Percentiles rank a stretch among this genome's conserved stretches.
phyloP scores from a whole-genome alignment of 345 rosid species.

The Xanthoceras sorbifolium region DNA sequence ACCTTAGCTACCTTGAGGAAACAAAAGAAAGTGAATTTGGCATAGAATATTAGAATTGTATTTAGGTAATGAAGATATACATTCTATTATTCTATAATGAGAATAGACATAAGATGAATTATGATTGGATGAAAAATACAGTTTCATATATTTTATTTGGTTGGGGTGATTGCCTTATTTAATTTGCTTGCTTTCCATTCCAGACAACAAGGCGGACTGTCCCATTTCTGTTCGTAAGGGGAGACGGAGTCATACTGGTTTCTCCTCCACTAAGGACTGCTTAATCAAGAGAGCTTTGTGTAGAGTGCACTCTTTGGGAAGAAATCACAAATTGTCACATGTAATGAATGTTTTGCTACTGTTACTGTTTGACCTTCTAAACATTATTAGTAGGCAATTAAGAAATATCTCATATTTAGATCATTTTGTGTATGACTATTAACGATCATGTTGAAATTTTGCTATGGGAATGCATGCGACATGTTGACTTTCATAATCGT shows the following conservation, averaged over 20 bases:
- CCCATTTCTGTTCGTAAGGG: slow-evolving; percentile 94
- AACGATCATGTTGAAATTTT: background rate
- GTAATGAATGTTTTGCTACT: background rate
- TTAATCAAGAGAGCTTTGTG: slow-evolving; percentile 32
- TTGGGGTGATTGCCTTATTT: background rate
- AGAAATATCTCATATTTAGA: background rate
- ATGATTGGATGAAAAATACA: background rate
- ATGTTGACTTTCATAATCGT: background rate
- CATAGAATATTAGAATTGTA: too few species aligned
- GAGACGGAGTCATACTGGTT: slow-evolving; percentile 98
- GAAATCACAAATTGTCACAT: background rate
- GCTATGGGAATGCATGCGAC: background rate
- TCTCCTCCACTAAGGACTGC: slow-evolving; percentile 96
- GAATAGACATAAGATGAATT: too few species aligned
- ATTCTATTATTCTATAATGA: too few species aligned
- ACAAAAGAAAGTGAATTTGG: too few species aligned
- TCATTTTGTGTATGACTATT: too few species aligned
- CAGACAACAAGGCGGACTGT: slow-evolving; percentile 86
- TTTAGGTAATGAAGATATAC: too few species aligned
- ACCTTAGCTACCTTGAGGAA: too few species aligned
- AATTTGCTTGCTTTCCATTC: slow-evolving; percentile 20
- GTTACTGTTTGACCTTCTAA: background rate
- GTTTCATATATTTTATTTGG: background rate
- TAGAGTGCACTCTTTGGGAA: background rate
- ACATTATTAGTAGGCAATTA: background rate